Evolutionary conservation across 331 rosid genomes (phyloP), one percentile per base, ranked within the genome.

Genomic region (Erythrophleum ivorense): DNA sequence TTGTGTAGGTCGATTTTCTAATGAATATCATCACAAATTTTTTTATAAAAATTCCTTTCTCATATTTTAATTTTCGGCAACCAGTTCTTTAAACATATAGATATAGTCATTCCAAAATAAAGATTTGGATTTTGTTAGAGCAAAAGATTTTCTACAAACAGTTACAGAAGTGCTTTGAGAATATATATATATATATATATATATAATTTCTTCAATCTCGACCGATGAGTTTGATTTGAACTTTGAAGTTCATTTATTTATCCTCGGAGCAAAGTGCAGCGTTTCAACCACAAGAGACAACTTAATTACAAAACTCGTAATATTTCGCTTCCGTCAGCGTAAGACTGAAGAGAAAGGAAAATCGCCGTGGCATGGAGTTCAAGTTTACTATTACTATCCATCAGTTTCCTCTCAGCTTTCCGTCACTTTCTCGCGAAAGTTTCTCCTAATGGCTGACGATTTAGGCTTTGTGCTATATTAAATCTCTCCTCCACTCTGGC

Each of bases 381-480:
- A 66, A 36, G 68, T 80, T 73, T 43, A 40, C 85, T 15, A 38
- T 73, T 63, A 9, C 69, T 54, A 15, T 68, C 45, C 38, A 72
- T 54, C 67, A 19, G 72, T 72, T 71, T 73, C 45, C 75, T 29
- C 46, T 7, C 43, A 5, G 19, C 75, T 65, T 83, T 36, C 77
- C 50, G 1, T 86, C 85, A 73, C 85, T 82, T 86, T 83, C 84
- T 85, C 57, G 66, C 77, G 78, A 78, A 86, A 78, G 46, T 36
- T 70, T 76, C 41, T 36, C 57, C 53, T 52, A 12, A 71, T 53
- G 63, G 64, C 52, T 29, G 48, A 48, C 63, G 70, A 73, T 31
- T 81, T 10, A 10, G 64, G 48, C 48, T 10, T 15, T 18, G 48
- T 71, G 54, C 36, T 14, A 57, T 69, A 16, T 76, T 65, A 43